Evolutionary conservation across 257 asterid genomes (phyloP).

Genomic region (Paraleonurus japonicus): DNA sequence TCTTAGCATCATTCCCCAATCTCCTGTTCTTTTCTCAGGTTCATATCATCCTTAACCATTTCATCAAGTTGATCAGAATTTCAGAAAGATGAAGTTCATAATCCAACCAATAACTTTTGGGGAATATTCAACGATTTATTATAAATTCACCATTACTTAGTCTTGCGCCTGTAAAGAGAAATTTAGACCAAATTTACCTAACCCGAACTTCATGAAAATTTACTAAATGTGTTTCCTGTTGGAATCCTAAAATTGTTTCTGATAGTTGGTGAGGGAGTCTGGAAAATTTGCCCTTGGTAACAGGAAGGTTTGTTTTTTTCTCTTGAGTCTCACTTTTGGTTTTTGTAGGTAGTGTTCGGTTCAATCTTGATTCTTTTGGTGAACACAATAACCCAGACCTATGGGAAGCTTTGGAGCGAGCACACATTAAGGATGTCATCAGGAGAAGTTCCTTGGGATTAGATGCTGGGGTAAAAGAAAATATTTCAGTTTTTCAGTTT

Average conservation of each 20-base stretch:
- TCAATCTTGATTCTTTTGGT: no score
- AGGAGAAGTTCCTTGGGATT: constrained; percentile 62
- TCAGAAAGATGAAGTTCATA: background rate
- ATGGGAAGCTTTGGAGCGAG: no score
- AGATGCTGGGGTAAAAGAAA: constrained; percentile 71
- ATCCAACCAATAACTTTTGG: background rate
- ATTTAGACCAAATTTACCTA: no score
- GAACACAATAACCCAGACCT: no score
- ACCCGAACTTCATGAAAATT: no score
- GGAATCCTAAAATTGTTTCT: no score
- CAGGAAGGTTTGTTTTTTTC: background rate
- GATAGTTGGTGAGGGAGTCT: no score
- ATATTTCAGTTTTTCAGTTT: background rate
- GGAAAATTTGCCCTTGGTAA: background rate
- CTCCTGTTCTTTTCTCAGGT: constrained; percentile 86
- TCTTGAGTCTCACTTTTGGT: background rate
- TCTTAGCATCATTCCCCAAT: constrained; percentile 72
- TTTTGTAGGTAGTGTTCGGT: constrained; percentile 57
- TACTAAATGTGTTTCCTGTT: background rate
- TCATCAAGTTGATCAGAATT: background rate
- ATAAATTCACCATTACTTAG: background rate
- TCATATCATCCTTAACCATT: constrained; percentile 27
- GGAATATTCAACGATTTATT: background rate
- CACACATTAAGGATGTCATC: constrained; percentile 76
- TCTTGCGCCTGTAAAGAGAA: no score